Base-by-base conservation (phyloP, 495 filamentous ascomycete species). In the Hapsidospora chrysogenum region DNA sequence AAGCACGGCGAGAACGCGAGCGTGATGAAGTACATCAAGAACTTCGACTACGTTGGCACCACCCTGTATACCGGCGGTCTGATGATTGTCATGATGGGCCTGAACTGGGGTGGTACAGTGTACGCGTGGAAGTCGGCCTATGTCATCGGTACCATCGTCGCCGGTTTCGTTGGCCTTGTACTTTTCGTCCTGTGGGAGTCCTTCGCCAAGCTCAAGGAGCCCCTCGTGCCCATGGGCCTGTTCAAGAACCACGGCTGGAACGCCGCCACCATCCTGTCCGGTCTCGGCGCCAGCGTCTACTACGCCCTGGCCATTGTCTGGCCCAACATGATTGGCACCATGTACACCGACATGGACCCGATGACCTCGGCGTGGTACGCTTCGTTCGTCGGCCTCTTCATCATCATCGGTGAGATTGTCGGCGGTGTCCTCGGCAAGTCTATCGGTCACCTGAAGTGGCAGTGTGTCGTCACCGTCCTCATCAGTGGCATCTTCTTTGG, bases 51-150 rank as follows among this genome's bases (percentile, higher is more conserved):
- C 33, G 39, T 54, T 22, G 56, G 56, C 35, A 48, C 49, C 17
- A 31, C 53, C 31, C 39, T 60, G 8, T 54, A 47, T 38, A 31
- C 41, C 9, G 46, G 39, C 7, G 56, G 56, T 22, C 28, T 51
- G 3, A 42, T 51, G 15, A 27, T 57, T 19, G 48, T 60, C 47
- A 40, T 60, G 11, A 49, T 49, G 11, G 41, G 41, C 7, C 22
- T 44, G 7, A 22, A 47, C 11, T 66, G 63, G 63, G 63, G 60
- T 11, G 61, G 60, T 1, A 40, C 31, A 1, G 38, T 41, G 0
- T 64, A 65, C 46, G 42, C 58, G 0, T 65, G 61, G 63, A 45
- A 46, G 35, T 55, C 49, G 13, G 51, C 43, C 5, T 49, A 61
- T 33, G 56, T 62, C 13, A 47, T 67, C 23, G 49, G 40, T 11